Evolutionary conservation across 139 green algal genomes (phyloP).

Genomic region (Asterochloris erici): DNA sequence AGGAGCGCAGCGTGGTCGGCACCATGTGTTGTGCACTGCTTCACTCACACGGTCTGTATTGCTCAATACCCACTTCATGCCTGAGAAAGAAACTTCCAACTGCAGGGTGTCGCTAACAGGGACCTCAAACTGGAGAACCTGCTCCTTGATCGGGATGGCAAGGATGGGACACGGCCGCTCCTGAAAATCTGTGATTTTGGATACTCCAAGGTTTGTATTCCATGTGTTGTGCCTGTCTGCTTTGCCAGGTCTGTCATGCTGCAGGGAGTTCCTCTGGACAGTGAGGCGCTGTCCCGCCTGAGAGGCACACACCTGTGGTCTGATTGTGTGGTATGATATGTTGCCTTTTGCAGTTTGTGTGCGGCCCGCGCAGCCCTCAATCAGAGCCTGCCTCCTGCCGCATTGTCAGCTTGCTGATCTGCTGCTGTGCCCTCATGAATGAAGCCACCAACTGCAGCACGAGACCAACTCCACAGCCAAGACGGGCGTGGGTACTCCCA

Average conservation of each 20-base stretch:
- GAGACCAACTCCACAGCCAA: slow-evolving; percentile 59
- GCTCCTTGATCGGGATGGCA: slow-evolving; percentile 42
- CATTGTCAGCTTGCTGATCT: background rate
- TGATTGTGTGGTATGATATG: slow-evolving; percentile 28
- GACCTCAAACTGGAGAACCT: slow-evolving; percentile 68
- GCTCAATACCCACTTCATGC: background rate
- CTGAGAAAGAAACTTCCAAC: background rate
- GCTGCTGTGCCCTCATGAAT: background rate
- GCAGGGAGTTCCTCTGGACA: too few relatives aligned
- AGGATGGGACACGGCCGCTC: slow-evolving; percentile 25
- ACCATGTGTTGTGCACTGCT: too few relatives aligned
- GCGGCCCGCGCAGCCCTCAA: background rate
- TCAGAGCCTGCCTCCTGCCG: background rate
- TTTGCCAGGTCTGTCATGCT: too few relatives aligned
- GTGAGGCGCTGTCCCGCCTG: too few relatives aligned
- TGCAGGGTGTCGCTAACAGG: slow-evolving; percentile 52
- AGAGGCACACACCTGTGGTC: too few relatives aligned
- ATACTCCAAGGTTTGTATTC: slow-evolving; percentile 41
- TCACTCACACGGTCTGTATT: background rate
- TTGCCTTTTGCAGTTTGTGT: background rate
- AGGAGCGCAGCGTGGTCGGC: too few relatives aligned
- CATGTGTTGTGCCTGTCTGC: too few relatives aligned
- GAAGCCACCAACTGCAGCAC: slow-evolving; percentile 31
- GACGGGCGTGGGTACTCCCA: slow-evolving; percentile 63
- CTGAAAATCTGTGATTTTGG: slow-evolving; percentile 74